Base-by-base conservation (phyloP, 1,284 basidiomycete species). In the Golubevia pallescens region DNA sequence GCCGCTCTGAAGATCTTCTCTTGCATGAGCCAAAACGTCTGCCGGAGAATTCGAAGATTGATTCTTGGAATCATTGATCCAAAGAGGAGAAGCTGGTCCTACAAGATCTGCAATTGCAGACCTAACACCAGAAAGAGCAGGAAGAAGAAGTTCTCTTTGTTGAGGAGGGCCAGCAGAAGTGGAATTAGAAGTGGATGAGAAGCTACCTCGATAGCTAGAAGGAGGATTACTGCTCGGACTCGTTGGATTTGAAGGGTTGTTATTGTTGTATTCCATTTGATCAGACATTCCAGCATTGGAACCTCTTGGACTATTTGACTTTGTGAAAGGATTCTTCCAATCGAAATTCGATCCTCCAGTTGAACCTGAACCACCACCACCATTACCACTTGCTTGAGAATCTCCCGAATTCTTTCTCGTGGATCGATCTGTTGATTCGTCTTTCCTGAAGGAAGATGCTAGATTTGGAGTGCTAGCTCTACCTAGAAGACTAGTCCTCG, bases 371-470 rank as follows among this genome's bases (percentile, higher is more conserved):
- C 28, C 28, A 10, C 8, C 16, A 13, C 42, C 42, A 48, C 42
- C 55, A 34, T 57, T 24, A 13, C 55, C 23, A 16, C 23, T 57
- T 13, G 55, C n/a, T 16, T 34, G 55, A 20, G 68, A 60, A 55
- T 79, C 77, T 13, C 73, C 73, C 24, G 77, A 62, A 7, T 65
- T 66, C 1, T 68, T 70, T 4, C 67, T 70, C 1, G 66, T 66
- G 24, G 67, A 61, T 38, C 28, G 6, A 14, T 23, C 42, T 52
- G 28, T 10, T 32, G 8, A 13, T 24, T 61, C 14, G 4, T n/a
- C 42, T 14, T 32, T 52, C 14, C 60, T 32, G 42, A 28, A 16
- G 19, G 28, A 13, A 24, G 20, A 28, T 13, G 23, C 42, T 53
- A 55, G 19, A 24, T 24, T n/a, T 21, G 48, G 24, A 28, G 14